phyloP scores from a whole-genome alignment of 371 early-diverging fungal genomes.

The Coemansia sp. region DNA sequence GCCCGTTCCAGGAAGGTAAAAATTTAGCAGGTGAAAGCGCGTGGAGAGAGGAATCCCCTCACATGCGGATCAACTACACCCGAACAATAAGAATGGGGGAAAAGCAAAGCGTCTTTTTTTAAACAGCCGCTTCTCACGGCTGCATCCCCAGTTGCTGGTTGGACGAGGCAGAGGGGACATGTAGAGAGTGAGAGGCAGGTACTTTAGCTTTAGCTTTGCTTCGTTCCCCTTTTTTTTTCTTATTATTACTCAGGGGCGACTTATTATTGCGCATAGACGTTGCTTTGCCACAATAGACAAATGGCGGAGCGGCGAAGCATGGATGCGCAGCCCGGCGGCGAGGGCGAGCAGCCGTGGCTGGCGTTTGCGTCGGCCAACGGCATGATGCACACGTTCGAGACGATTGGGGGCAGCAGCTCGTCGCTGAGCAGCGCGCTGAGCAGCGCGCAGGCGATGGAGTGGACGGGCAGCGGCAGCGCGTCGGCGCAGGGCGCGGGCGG shows the following conservation, averaged over 20 bases:
- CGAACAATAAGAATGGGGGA: too few relatives aligned
- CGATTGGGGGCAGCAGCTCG: constrained; percentile 33
- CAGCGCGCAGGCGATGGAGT: too few relatives aligned
- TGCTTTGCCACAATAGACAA: background rate
- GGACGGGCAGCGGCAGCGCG: background rate
- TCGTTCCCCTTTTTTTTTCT: background rate
- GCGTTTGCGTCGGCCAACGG: constrained; percentile 42
- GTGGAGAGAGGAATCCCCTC: too few relatives aligned
- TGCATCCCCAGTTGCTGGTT: background rate
- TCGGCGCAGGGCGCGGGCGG: constrained; percentile 9
- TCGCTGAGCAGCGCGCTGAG: background rate
- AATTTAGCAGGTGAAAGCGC: too few relatives aligned
- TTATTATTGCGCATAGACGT: too few relatives aligned
- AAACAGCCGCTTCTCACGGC: background rate
- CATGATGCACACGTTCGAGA: constrained; percentile 51
- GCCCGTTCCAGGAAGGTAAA: background rate
- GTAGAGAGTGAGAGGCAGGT: too few relatives aligned
- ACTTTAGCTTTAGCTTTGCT: background rate
- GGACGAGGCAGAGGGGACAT: background rate
- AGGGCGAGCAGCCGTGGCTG: constrained; percentile 42
- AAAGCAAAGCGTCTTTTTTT: background rate
- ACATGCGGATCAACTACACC: too few relatives aligned
- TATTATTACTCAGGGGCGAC: background rate
- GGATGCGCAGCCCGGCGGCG: constrained; percentile 26
- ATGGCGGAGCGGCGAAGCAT: constrained; percentile 33